A percentile compares a stretch with the other conserved stretches of the same genome.
These are phyloP conservation scores for Dothidotthia symphoricarpi DNA, from an alignment of 2,329 filamentous ascomycete genomes.

Conservation along the genomic window DNA sequence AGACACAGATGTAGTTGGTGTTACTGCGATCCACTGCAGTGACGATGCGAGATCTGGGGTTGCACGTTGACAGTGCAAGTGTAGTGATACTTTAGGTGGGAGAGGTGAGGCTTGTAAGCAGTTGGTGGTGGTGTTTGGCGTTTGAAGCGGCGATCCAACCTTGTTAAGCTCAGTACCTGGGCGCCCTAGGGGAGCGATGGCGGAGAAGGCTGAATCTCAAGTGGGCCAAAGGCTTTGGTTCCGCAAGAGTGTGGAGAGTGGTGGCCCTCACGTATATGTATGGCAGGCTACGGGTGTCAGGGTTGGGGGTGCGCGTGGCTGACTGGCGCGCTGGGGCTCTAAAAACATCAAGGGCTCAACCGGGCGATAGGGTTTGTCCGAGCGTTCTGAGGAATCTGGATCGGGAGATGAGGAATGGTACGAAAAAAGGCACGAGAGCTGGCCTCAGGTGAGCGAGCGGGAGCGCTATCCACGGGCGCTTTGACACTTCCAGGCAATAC, in stretches of 20 bases:
- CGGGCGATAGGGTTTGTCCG: slow-evolving; percentile 45
- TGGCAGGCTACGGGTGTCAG: slow-evolving; percentile 42
- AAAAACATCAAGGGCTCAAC: slow-evolving; percentile 36
- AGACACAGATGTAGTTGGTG: slow-evolving; percentile 21
- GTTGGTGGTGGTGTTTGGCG: slow-evolving; percentile 38
- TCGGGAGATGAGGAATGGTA: slow-evolving; percentile 36
- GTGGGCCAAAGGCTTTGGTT: slow-evolving; percentile 41
- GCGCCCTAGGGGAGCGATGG: slow-evolving; percentile 46
- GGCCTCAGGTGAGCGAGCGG: slow-evolving; percentile 38
- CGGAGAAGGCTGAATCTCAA: slow-evolving; percentile 48
- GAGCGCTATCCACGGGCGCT: slow-evolving; percentile 39
- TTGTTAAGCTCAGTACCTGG: slow-evolving; percentile 52
- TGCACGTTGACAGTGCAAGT: slow-evolving; percentile 32
- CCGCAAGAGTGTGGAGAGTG: slow-evolving; percentile 42
- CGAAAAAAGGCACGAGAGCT: slow-evolving; percentile 31
- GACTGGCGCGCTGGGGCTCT: slow-evolving; percentile 40
- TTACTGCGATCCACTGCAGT: slow-evolving; percentile 20
- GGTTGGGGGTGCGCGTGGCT: slow-evolving; percentile 45
- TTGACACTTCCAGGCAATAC: slow-evolving; percentile 39
- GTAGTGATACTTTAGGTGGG: slow-evolving; percentile 17
- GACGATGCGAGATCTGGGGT: slow-evolving; percentile 35
- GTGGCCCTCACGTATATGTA: slow-evolving; percentile 47
- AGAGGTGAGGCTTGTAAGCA: slow-evolving; percentile 20
- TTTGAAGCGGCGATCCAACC: slow-evolving; percentile 48
- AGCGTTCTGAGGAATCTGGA: slow-evolving; percentile 44